phyloP scores from a whole-genome alignment of 2,329 filamentous ascomycete species.

The Aspergillus thermomutatus region DNA sequence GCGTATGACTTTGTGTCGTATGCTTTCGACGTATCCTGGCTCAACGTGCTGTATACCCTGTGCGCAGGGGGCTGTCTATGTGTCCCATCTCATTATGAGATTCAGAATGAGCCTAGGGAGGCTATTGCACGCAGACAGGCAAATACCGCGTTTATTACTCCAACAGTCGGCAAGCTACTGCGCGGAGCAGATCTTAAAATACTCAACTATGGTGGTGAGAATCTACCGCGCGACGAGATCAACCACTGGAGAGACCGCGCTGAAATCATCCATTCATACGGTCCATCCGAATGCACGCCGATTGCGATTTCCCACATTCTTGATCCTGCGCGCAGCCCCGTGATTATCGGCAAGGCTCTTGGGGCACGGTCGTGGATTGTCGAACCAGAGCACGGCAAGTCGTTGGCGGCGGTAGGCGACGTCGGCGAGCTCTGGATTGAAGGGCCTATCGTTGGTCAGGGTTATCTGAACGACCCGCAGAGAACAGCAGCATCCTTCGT shows the following conservation, averaged over 20 bases:
- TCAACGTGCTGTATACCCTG: constrained; percentile 33
- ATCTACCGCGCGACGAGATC: too few relatives aligned
- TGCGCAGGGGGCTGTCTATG: constrained; percentile 44
- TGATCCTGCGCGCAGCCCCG: too few relatives aligned
- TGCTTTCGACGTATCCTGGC: constrained; percentile 44
- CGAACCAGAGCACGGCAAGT: constrained; percentile 21
- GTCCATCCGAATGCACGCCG: too few relatives aligned
- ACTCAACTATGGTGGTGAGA: too few relatives aligned
- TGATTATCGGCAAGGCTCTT: constrained; percentile 17
- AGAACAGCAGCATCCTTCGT: constrained; percentile 27
- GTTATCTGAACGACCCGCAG: constrained; percentile 32
- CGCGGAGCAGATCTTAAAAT: too few relatives aligned
- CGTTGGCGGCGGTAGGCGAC: constrained; percentile 17
- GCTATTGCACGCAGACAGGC: constrained; percentile 37
- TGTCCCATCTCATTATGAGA: constrained; percentile 41
- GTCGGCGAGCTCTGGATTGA: constrained; percentile 31
- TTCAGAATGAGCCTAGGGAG: constrained; percentile 40
- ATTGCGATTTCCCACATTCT: too few relatives aligned
- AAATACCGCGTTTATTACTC: constrained; percentile 53
- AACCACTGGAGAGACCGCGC: too few relatives aligned
- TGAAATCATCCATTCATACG: too few relatives aligned
- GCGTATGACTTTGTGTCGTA: constrained; percentile 43
- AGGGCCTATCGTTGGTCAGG: constrained; percentile 20
- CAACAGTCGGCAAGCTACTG: constrained; percentile 34
- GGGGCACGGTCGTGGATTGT: constrained; percentile 25